phyloP scores from a whole-genome alignment of 1,139 yeast species.

The Meyerozyma athensensis region DNA sequence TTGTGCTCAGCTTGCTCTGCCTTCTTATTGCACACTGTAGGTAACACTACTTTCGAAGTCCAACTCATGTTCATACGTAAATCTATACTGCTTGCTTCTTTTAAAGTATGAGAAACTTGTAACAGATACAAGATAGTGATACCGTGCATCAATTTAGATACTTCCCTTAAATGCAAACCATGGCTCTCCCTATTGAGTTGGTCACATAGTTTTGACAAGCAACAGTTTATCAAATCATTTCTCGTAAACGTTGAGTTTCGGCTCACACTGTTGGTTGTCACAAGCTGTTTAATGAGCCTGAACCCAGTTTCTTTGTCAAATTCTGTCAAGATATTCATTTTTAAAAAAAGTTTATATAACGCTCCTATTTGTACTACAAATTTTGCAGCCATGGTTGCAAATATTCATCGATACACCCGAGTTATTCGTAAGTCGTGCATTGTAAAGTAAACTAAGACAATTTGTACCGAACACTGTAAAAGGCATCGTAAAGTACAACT shows the following conservation, averaged over 20 bases:
- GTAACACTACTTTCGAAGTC: not conserved
- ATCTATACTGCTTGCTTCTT: not conserved
- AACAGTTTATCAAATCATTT: not conserved
- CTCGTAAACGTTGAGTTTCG: not conserved
- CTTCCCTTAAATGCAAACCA: not conserved
- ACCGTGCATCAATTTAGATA: constrained; percentile 1
- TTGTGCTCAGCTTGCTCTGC: too few relatives aligned
- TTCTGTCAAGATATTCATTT: too few relatives aligned
- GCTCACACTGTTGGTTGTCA: too few relatives aligned
- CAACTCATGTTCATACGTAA: not conserved
- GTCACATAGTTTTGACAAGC: not conserved
- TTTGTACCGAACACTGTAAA: constrained; percentile 9
- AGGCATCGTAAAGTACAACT: constrained; percentile 25
- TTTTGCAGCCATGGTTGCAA: constrained; percentile 3
- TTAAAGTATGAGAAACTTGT: not conserved
- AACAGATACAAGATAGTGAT: not conserved
- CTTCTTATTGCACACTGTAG: too few relatives aligned
- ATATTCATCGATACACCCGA: too few relatives aligned
- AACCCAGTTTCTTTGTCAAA: too few relatives aligned
- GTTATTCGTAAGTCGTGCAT: too few relatives aligned
- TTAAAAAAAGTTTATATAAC: too few relatives aligned
- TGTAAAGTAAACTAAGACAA: not conserved
- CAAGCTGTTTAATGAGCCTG: too few relatives aligned
- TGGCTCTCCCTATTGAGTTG: not conserved
- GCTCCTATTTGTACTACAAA: too few relatives aligned